Conservation (phyloP, 163 green algal genomes). For the Scenedesmus sp. region DNA sequence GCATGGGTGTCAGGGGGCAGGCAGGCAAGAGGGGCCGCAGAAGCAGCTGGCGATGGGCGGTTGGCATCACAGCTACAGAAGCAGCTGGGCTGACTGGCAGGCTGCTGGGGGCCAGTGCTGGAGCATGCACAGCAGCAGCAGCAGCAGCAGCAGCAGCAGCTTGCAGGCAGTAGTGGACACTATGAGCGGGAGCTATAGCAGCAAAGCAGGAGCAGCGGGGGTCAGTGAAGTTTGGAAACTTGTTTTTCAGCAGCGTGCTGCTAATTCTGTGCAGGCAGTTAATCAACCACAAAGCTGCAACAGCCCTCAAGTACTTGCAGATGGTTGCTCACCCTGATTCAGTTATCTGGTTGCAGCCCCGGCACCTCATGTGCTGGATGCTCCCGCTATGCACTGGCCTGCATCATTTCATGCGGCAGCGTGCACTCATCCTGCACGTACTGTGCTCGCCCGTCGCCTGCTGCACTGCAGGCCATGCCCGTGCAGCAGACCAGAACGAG, state of each 20-base stretch:
- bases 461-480: not conserved
- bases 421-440: not conserved
- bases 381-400: not conserved
- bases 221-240: not conserved
- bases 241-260: not conserved
- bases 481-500: slow-evolving; percentile 24
- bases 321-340: too few relatives aligned
- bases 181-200: not conserved
- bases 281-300: not conserved
- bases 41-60: not conserved
- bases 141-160: too few relatives aligned
- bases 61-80: not conserved
- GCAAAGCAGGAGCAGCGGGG: too few relatives aligned
- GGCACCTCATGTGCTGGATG: not conserved
- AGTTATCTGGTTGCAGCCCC: too few relatives aligned
- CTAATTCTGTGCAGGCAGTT: not conserved
- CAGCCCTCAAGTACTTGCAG: too few relatives aligned
- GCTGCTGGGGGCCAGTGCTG: not conserved
- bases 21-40: not conserved
- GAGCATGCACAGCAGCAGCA: not conserved
- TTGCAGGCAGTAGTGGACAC: not conserved
- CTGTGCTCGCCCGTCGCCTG: not conserved
- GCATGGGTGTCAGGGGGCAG: not conserved
- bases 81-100: not conserved
- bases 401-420: not conserved